These are phyloP conservation scores for Globisporangium cylindrosporum DNA, from an alignment of 352 stramenopile species.

Conservation along the genomic window DNA sequence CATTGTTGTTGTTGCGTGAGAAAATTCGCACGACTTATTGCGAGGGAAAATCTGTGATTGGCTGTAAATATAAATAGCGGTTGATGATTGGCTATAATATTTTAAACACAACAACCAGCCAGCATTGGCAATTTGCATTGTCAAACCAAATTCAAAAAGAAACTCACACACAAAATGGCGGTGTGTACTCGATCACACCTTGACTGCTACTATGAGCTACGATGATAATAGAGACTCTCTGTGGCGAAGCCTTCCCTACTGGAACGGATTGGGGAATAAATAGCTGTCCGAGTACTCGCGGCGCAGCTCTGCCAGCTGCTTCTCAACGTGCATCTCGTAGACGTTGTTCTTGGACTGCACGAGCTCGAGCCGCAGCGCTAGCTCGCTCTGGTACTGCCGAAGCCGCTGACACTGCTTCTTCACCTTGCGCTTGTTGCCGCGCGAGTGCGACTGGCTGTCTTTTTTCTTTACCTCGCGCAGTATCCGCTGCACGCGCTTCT, in stretches of 20 bases:
- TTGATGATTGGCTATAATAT: neutral
- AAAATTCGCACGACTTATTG: conserved; percentile 17
- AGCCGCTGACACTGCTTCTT: conserved; percentile 48
- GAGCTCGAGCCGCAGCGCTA: conserved; percentile 56
- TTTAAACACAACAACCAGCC: neutral
- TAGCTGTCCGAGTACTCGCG: conserved; percentile 66
- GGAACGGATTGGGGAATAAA: conserved; percentile 46
- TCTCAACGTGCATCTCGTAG: conserved; percentile 53
- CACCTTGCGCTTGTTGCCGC: conserved; percentile 15
- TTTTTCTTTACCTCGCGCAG: conserved; percentile 23
- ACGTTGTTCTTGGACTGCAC: conserved; percentile 56
- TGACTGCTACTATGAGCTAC: neutral
- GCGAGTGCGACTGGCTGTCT: conserved; percentile 16
- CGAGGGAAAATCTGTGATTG: conserved; percentile 44
- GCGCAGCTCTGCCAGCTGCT: conserved; percentile 45
- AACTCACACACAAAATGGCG: neutral
- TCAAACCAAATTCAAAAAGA: neutral
- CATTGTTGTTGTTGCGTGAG: neutral
- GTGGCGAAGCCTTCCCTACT: neutral
- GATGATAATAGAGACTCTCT: neutral
- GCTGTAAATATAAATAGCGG: conserved; percentile 1
- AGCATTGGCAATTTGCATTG: too few species aligned
- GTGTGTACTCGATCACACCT: neutral
- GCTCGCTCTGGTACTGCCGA: conserved; percentile 38
- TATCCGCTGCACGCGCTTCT: conserved; percentile 30